phyloP scores from a whole-genome alignment of 768 basidiomycete genomes.

The Suillus tomentosus region DNA sequence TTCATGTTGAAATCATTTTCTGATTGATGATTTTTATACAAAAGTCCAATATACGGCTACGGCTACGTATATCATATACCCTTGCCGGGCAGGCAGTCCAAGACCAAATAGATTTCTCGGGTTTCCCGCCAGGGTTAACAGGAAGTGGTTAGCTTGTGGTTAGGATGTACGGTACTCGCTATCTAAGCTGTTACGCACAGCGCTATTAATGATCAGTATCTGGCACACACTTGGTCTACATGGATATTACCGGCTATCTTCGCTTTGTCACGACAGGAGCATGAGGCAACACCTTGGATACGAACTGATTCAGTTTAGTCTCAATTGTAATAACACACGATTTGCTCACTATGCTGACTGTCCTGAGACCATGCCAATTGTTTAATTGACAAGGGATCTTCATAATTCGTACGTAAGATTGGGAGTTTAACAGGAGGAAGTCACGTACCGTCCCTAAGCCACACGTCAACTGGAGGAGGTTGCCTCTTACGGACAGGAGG shows the following conservation, averaged over 20 bases:
- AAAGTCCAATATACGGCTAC: constrained; percentile 81
- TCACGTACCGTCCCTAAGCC: constrained; percentile 4
- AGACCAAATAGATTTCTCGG: constrained; percentile 93
- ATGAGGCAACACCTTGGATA: not conserved
- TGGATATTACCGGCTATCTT: no score
- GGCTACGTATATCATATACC: constrained; percentile 82
- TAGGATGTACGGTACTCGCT: constrained; percentile 20
- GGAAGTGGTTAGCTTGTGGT: constrained; percentile 30
- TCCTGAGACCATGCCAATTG: constrained; percentile 5
- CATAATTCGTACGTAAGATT: not conserved
- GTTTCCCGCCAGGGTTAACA: constrained; percentile 80
- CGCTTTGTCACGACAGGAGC: not conserved
- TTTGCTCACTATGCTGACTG: not conserved
- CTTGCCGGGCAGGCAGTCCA: constrained; percentile 69
- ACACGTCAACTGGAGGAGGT: constrained; percentile 7
- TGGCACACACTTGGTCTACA: not conserved
- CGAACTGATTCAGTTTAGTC: not conserved
- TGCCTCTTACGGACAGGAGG: not conserved
- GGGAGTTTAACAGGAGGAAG: not conserved
- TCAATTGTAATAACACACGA: not conserved
- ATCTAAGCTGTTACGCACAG: constrained; percentile 20
- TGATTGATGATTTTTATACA: constrained; percentile 4
- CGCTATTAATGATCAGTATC: not conserved
- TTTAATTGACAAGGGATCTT: constrained; percentile 7
- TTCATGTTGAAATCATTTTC: constrained; percentile 14